Evolutionary conservation across 1,139 yeast genomes (phyloP).

Genomic region (Casaregolazyma suthepensis): DNA sequence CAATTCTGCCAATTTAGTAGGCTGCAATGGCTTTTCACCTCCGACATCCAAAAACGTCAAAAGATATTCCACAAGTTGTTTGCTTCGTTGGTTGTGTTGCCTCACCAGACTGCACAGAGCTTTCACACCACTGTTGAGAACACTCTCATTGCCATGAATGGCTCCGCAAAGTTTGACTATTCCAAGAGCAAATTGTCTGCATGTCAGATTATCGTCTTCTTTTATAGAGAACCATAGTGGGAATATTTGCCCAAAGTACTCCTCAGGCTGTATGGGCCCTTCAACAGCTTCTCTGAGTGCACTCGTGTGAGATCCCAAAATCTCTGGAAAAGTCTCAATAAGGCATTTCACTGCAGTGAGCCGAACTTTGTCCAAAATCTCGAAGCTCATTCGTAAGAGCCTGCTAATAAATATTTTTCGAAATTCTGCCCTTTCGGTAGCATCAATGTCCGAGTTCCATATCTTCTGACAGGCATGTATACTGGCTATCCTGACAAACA

Average conservation of each 20-base stretch:
- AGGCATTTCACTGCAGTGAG: conserved; percentile 27
- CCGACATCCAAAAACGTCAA: background rate
- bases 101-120: background rate
- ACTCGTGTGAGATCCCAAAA: conserved; percentile 2
- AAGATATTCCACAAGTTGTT: background rate
- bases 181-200: conserved; percentile 1
- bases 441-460: background rate
- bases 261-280: conserved; percentile 11
- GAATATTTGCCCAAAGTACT: conserved; percentile 10
- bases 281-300: conserved; percentile 10
- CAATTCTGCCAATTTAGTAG: background rate
- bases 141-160: background rate
- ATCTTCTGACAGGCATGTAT: conserved; percentile 25
- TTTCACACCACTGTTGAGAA: background rate
- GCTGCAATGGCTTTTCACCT: background rate
- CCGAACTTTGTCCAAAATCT: conserved; percentile 41
- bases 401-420: conserved; percentile 26
- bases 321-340: conserved; percentile 1
- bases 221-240: background rate
- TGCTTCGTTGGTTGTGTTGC: background rate
- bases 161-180: conserved; percentile 6
- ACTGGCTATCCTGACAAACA: conserved; percentile 54
- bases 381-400: conserved; percentile 53
- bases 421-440: conserved; percentile 9
- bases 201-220: background rate